Base-by-base conservation (phyloP, 768 basidiomycete species). In the Auricularia sp. region DNA sequence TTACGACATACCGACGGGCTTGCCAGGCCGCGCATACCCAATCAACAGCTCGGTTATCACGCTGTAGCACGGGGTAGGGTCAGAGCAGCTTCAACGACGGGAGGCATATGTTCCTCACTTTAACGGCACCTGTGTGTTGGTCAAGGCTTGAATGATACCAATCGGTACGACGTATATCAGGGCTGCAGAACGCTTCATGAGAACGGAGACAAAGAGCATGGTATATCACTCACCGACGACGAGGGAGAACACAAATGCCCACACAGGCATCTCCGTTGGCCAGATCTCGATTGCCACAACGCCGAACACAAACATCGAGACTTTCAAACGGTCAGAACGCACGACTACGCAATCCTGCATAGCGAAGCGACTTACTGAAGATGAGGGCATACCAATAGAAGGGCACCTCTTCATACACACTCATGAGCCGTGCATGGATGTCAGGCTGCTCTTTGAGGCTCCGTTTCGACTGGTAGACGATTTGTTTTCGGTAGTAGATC, bases 101-200 rank as follows among this genome's bases (percentile, higher is more conserved):
- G 56, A 16, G 42, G 36, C 6, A 42, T 5, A 33, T 54, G 42
- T 36, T 62, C 47, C 29, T 36, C 21, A 72, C 67, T 83, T 81
- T 2, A 87, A 77, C 4, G 78, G 77, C 59, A 91, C 73, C 66
- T 82, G 79, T 72, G 93, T 91, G 73, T 95, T 95, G 66, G 93
- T 92, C 71, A 93, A 88, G 35, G 91, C 91, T 69, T 88, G 86
- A 61, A 93, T 81, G 83, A 95, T 90, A 67, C 89, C 85, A 60
- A 87, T 75, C 3, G 93, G 93, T 43, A 91, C 69, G 1, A 84
- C 68, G 60, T 90, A 70, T 64, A 81, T 36, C 65, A 87, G 69
- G 21, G 81, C 72, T 66, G 61, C 36, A 34, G 60, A 36, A 71
- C 62, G 62, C 68, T 69, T n/a, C 18, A 16, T n/a, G 36, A 74